Percentiles rank a stretch among this genome's conserved stretches.
These are phyloP conservation scores for Lachnellula cervina DNA, from an alignment of 2,329 filamentous ascomycete species.

Conservation along the genomic window DNA sequence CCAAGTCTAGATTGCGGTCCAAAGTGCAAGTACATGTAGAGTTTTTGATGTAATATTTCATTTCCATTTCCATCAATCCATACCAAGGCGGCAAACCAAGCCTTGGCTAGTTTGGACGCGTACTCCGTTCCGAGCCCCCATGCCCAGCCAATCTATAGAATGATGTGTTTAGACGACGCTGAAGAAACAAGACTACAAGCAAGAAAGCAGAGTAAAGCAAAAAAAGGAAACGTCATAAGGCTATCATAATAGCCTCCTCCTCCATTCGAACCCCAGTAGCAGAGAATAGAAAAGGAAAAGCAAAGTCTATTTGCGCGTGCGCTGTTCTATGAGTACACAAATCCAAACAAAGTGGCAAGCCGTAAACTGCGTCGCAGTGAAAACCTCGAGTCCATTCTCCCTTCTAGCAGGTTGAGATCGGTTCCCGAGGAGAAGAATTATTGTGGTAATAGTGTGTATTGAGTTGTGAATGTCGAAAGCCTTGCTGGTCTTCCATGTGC, in stretches of 20 bases:
- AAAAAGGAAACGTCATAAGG: not conserved
- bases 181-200: not conserved
- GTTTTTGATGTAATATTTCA: too few relatives aligned
- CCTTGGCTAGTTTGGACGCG: not conserved
- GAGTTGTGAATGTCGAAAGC: not conserved
- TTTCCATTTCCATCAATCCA: too few relatives aligned
- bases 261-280: not conserved
- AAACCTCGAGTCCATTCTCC: slow-evolving; percentile 2
- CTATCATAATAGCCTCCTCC: not conserved
- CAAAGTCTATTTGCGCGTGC: slow-evolving; percentile 24
- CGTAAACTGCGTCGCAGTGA: slow-evolving; percentile 3
- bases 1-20: too few relatives aligned
- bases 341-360: slow-evolving; percentile 3
- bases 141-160: not conserved
- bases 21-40: too few relatives aligned
- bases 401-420: not conserved
- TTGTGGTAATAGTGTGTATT: not conserved
- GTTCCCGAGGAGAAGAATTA: not conserved
- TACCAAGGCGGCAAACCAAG: too few relatives aligned
- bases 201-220: not conserved
- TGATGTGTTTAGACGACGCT: not conserved
- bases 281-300: slow-evolving; percentile 2
- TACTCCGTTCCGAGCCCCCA: not conserved
- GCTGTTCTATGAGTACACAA: slow-evolving; percentile 22
- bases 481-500: slow-evolving; percentile 4